Percentiles rank a stretch among this genome's conserved stretches.
Evolutionary conservation across 1,284 basidiomycete species (phyloP).

Genomic region (Porodaedalea pini): DNA sequence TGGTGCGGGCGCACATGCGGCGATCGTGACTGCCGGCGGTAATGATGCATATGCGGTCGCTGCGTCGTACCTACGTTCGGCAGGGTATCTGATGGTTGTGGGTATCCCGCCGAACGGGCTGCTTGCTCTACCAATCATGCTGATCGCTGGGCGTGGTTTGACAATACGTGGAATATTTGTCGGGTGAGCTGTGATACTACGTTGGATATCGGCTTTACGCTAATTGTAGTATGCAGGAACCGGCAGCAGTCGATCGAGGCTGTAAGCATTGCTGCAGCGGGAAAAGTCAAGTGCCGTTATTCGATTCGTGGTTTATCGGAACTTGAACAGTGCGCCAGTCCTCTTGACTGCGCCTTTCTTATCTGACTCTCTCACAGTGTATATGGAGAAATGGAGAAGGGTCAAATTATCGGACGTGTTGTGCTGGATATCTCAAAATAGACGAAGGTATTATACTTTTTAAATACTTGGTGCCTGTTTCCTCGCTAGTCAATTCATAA

Average conservation of each 20-base stretch:
- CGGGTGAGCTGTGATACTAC: no score
- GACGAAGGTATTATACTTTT: neutral
- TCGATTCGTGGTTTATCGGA: conserved; percentile 45
- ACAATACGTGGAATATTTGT: conserved; percentile 75
- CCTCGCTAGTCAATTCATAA: no score
- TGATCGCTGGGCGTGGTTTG: conserved; percentile 66
- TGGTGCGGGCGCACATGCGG: conserved; percentile 72
- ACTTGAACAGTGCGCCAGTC: conserved; percentile 46
- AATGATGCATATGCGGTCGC: conserved; percentile 62
- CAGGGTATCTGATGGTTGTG: conserved; percentile 70
- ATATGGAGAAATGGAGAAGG: conserved; percentile 54
- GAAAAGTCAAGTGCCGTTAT: conserved; percentile 62
- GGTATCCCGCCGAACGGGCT: conserved; percentile 63
- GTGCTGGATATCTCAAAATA: conserved; percentile 46
- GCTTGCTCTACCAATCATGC: conserved; percentile 71
- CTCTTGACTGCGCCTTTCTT: neutral
- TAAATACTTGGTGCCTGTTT: neutral
- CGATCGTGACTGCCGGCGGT: conserved; percentile 63
- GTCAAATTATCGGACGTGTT: conserved; percentile 57
- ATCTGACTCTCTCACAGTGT: conserved; percentile 32
- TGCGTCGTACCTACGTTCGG: conserved; percentile 61
- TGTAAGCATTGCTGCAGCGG: conserved; percentile 64
- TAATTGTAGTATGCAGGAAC: conserved; percentile 34
- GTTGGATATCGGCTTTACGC: conserved; percentile 11
- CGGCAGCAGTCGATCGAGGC: conserved; percentile 77